These are phyloP conservation scores for Phoma sp. DNA, from an alignment of 2,329 filamentous ascomycete genomes.

Conservation along the genomic window DNA sequence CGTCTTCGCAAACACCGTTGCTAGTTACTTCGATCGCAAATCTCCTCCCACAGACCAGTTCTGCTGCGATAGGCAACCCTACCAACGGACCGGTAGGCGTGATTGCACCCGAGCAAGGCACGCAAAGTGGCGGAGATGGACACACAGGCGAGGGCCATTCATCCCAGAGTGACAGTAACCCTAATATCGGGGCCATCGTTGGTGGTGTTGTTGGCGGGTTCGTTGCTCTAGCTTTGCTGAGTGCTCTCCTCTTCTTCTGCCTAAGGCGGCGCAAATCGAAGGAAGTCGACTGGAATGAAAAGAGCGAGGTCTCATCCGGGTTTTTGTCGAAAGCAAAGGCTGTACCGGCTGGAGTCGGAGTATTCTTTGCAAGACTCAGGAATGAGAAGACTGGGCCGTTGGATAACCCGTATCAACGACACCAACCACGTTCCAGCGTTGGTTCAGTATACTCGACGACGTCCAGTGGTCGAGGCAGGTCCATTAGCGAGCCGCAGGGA, in stretches of 20 bases:
- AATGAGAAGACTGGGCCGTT: slow-evolving; percentile 35
- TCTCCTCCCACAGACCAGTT: slow-evolving; percentile 24
- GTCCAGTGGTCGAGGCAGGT: slow-evolving; percentile 32
- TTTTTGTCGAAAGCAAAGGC: slow-evolving; percentile 30
- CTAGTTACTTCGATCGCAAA: slow-evolving; percentile 20
- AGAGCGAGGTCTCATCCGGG: slow-evolving; percentile 15
- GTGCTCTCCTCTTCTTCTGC: slow-evolving; percentile 42
- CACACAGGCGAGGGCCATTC: slow-evolving; percentile 23
- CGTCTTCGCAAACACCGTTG: slow-evolving; percentile 17
- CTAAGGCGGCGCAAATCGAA: slow-evolving; percentile 41
- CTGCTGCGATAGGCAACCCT: slow-evolving; percentile 22
- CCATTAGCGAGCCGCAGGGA: slow-evolving; percentile 39
- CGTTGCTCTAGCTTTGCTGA: slow-evolving; percentile 40
- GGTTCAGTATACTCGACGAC: slow-evolving; percentile 43
- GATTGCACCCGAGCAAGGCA: slow-evolving; percentile 35
- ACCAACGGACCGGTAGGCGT: slow-evolving; percentile 37
- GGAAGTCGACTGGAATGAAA: slow-evolving; percentile 27
- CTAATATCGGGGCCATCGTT: slow-evolving; percentile 39
- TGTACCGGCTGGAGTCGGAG: slow-evolving; percentile 28
- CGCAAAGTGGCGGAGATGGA: slow-evolving; percentile 13
- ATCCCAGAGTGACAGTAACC: slow-evolving; percentile 2
- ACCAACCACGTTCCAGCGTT: slow-evolving; percentile 38
- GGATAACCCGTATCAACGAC: slow-evolving; percentile 38
- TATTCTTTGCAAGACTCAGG: slow-evolving; percentile 37
- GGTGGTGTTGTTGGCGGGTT: slow-evolving; percentile 47